Conservation (phyloP, 106 monocot genomes). For the Dioscorea alata region DNA sequence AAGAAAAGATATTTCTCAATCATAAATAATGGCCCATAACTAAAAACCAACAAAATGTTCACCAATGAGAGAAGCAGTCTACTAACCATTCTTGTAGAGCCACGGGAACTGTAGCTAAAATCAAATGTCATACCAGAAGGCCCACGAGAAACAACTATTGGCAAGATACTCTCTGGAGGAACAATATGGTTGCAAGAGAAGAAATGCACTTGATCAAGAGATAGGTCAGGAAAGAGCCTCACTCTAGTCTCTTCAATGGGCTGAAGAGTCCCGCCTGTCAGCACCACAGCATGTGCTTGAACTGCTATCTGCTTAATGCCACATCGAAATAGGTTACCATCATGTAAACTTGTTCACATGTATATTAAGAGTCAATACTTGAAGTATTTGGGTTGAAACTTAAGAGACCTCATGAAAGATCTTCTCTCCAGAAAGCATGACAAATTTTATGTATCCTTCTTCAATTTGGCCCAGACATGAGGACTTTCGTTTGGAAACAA, state of each 20-base stretch:
- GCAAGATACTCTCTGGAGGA: constrained; percentile 89
- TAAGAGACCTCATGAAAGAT: constrained; percentile 80
- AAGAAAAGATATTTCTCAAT: too few relatives aligned
- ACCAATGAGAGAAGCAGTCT: neutral
- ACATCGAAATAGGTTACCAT: neutral
- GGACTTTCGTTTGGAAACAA: constrained; percentile 47
- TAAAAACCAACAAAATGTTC: too few relatives aligned
- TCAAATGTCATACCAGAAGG: constrained; percentile 87
- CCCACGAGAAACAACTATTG: constrained; percentile 67
- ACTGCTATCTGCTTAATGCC: constrained; percentile 48
- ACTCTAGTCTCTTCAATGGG: constrained; percentile 91
- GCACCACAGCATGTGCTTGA: constrained; percentile 66
- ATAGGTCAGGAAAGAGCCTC: constrained; percentile 70
- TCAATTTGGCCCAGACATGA: constrained; percentile 20
- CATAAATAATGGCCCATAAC: too few relatives aligned
- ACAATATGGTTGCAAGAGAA: constrained; percentile 92
- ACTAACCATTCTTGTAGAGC: constrained; percentile 62
- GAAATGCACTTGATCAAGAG: constrained; percentile 45
- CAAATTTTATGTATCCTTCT: constrained; percentile 75
- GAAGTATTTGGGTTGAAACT: neutral
- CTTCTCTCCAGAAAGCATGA: constrained; percentile 90
- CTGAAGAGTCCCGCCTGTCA: constrained; percentile 89
- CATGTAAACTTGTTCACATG: neutral
- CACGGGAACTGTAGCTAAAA: constrained; percentile 83
- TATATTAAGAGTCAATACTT: neutral